Evolutionary conservation across 2,329 filamentous ascomycete genomes (phyloP), one percentile per base, ranked within the genome.

Genomic region (Diaporthe vaccinii): DNA sequence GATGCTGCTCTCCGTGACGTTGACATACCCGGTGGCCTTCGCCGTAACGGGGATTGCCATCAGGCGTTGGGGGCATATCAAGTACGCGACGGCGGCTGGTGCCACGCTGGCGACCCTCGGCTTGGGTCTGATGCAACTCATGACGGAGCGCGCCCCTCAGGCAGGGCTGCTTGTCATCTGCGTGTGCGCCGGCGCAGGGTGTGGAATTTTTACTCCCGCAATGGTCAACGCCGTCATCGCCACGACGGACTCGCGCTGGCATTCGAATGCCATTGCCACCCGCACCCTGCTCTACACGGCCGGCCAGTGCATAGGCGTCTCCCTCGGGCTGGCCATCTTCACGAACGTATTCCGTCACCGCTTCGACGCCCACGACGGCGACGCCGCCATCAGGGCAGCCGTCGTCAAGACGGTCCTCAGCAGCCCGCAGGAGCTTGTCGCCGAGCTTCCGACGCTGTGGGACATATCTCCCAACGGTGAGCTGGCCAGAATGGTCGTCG

Each of bases 191-290:
- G 55, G 61, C 22, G 69, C 62, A 6, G 75, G 73, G 20, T 76
- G 75, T 57, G 75, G 69, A 49, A 62, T 75, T 15, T 75, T 59
- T 10, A n/a, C 61, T 28, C 75, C 75, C 8, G 69, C 75, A 62
- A 65, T 76, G 73, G 68, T 76, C 68, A 76, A 70, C 39, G 74
- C 75, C 28, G 67, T 76, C 53, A 34, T 76, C 15, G 75, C 75
- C 31, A 69, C 55, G 31, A 76, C 75, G 12, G 73, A 73, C 15
- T 58, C 51, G 31, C 34, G 67, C 28, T 75, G 69, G 73, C 75
- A 76, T 46, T 22, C 73, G 36, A 69, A 76, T 28, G 75, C 75
- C 34, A 75, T 76, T 9, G 75, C 75, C 36, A 73, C 39, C 36
- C 68, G 75, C 44, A 73, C 75, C 12, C 49, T 73, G 36, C 39